Evolutionary conservation across 257 asterid genomes (phyloP).

Genomic region (Voacanga thouarsii): DNA sequence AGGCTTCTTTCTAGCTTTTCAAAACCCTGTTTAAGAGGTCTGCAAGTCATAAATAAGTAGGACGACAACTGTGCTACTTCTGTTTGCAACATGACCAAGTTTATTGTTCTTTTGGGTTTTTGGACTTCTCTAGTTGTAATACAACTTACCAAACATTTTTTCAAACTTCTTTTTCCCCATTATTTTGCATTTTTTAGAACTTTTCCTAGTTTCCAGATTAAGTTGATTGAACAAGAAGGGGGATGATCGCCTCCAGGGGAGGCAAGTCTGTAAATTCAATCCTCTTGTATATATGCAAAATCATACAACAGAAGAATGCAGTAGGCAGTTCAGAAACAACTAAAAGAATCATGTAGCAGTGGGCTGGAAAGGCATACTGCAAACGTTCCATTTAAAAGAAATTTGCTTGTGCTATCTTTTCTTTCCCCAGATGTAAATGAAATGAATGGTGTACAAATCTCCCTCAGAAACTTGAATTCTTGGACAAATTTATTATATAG

Average conservation of each 20-base stretch:
- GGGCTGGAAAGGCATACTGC: too few species aligned
- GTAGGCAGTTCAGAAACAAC: background rate
- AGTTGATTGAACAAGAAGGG: background rate
- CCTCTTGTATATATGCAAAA: too few species aligned
- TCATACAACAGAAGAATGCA: background rate
- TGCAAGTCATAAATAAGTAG: background rate
- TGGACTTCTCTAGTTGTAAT: too few species aligned
- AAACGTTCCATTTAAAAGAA: too few species aligned
- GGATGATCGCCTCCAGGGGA: too few species aligned
- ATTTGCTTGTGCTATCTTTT: background rate
- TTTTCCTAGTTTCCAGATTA: background rate
- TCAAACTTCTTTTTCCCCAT: too few species aligned
- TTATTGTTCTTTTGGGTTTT: too few species aligned
- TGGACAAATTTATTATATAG: background rate
- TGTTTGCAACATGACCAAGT: background rate
- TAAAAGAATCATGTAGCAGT: too few species aligned
- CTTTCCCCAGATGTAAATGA: background rate
- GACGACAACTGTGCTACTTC: background rate
- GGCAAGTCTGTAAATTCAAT: too few species aligned
- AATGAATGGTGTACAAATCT: background rate
- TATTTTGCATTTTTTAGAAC: too few species aligned
- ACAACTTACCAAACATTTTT: too few species aligned
- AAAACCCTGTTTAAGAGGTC: background rate
- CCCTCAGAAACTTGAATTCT: background rate
- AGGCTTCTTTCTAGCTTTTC: background rate